Conservation (phyloP, 2,329 filamentous ascomycete species). For the Penicillium crustosum region DNA sequence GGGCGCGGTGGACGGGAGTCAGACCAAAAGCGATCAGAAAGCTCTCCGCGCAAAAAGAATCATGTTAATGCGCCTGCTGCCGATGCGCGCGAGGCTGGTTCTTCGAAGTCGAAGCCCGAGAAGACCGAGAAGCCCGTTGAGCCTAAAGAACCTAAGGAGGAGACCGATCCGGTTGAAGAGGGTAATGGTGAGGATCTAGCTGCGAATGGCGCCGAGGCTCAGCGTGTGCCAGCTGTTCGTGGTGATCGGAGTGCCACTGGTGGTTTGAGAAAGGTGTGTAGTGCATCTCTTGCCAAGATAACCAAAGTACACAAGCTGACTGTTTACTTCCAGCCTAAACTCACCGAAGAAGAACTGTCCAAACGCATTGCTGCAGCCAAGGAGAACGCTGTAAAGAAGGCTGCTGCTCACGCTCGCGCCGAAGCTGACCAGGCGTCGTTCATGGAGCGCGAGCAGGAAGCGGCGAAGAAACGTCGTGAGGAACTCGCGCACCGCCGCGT, state of each 20-base stretch:
- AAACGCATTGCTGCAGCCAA: conserved; percentile 62
- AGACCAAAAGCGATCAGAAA: conserved; percentile 22
- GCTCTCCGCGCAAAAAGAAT: conserved; percentile 17
- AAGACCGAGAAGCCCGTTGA: conserved; percentile 8
- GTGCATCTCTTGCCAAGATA: background rate
- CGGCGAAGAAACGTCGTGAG: conserved; percentile 56
- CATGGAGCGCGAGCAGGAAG: conserved; percentile 61
- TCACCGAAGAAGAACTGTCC: conserved; percentile 64
- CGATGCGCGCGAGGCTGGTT: conserved; percentile 16
- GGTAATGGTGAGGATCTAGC: conserved; percentile 6
- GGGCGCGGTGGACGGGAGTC: conserved; percentile 23
- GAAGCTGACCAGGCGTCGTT: conserved; percentile 67
- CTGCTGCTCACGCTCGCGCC: conserved; percentile 63
- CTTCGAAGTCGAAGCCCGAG: conserved; percentile 18
- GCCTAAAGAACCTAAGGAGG: conserved; percentile 17
- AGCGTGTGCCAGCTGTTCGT: conserved; percentile 49
- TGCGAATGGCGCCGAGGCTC: conserved; percentile 24
- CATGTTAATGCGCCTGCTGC: conserved; percentile 15
- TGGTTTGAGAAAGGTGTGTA: conserved; percentile 49
- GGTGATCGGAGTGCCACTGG: conserved; percentile 57
- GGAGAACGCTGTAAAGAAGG: conserved; percentile 60
- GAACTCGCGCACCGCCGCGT: conserved; percentile 52
- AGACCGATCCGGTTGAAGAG: conserved; percentile 12
- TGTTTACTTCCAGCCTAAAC: conserved; percentile 51
- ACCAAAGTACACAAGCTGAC: conserved; percentile 23